Conservation (phyloP, 352 stramenopile species). For the Globisporangium spiculum region DNA sequence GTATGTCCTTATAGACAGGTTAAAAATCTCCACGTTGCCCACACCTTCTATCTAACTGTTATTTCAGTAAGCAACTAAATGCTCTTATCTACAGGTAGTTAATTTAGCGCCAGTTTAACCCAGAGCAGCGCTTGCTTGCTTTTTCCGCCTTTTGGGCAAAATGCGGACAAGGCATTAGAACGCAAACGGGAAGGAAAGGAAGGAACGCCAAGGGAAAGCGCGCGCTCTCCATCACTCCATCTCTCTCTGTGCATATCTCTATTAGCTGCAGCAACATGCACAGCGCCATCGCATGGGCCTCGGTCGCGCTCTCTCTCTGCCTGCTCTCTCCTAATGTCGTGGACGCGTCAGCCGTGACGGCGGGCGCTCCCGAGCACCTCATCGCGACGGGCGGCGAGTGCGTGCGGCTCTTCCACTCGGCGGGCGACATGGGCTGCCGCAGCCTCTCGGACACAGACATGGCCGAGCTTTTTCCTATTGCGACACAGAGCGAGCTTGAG, state of each 20-base stretch:
- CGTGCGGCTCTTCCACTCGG: constrained; percentile 75
- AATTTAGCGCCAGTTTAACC: background rate
- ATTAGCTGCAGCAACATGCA: constrained; percentile 3
- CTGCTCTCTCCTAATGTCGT: background rate
- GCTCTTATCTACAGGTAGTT: too few species aligned
- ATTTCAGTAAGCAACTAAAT: too few species aligned
- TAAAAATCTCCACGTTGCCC: too few species aligned
- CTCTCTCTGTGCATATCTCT: background rate
- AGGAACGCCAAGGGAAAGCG: background rate
- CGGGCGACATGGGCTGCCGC: constrained; percentile 62
- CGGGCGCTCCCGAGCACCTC: constrained; percentile 64
- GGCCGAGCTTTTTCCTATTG: constrained; percentile 50
- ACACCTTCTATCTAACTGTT: too few species aligned
- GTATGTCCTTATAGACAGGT: too few species aligned
- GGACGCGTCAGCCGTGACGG: constrained; percentile 53
- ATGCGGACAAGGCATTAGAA: background rate
- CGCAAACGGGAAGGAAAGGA: background rate
- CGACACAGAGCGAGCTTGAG: constrained; percentile 35
- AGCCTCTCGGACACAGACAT: constrained; percentile 52
- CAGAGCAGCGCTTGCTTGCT: background rate
- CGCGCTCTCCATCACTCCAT: background rate
- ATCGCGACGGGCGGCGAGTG: constrained; percentile 62
- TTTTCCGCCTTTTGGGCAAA: background rate
- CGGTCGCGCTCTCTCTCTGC: constrained; percentile 2
- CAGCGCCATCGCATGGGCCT: constrained; percentile 2